Evolutionary conservation across 2,329 filamentous ascomycete species (phyloP), one percentile per base, ranked within the genome.

Genomic region (Moelleriella libera): DNA sequence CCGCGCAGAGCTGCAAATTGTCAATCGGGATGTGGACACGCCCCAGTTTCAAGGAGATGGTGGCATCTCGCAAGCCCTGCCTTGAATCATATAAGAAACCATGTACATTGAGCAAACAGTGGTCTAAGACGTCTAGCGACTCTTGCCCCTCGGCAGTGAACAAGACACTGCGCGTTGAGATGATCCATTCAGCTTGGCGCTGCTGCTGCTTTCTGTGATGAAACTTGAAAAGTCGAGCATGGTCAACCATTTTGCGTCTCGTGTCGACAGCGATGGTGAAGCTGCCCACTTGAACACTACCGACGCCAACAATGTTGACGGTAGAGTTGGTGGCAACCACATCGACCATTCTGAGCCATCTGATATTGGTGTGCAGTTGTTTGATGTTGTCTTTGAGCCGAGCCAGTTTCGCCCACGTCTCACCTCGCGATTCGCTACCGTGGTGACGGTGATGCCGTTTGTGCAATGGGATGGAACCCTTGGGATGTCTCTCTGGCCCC

Each of bases 251-350:
- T 66, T 94, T 94, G 51, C 80, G 82, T 55, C 94, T 75, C 6
- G 92, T 97, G 60, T 98, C 90, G 47, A 98, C 85, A 5, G 87
- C 85, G 50, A 95, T 70, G 11, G 85, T 88, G 57, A 96, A 77
- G 55, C 79, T 86, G 49, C 89, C 90, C 48, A 96, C 70, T 59
- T 95, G 86, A 42, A 97, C 63, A 51, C 82, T 85, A 28, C 92
- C 92, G 30, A 94, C 85, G 54, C 88, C 85, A 29, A 83, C 71
- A 34, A 97, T 71, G 49, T 82, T 82, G 47, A 95, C 60, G 5
- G 82, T 82, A 1, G 87, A 85, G 58, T 89, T 87, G 14, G 82
- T 82, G 9, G 88, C 88, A 30, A 94, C 81, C 37, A 98, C 69
- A 65, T 98, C 92, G 14, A 97, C 81, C 74, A 95, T 75, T 47